Evolutionary conservation across 2,329 filamentous ascomycete species (phyloP).

Genomic region (Acrocalymma vagum): DNA sequence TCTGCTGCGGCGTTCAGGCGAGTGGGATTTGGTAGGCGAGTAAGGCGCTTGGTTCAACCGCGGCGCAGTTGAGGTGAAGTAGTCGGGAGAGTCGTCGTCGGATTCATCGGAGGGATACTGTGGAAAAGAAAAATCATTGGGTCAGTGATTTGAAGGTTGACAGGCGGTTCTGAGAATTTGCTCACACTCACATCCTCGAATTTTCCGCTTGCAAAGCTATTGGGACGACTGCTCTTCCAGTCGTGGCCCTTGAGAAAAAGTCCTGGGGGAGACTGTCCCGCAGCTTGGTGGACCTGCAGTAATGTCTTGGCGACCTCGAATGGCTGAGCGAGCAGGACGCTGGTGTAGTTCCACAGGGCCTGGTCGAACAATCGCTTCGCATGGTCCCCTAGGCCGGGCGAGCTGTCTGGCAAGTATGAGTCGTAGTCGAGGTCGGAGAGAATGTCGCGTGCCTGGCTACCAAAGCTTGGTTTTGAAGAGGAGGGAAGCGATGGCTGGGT

Average conservation of each 20-base stretch:
- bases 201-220: constrained; percentile 42
- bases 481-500: constrained; percentile 38
- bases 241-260: constrained; percentile 29
- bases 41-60: constrained; percentile 53
- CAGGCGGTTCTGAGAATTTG: constrained; percentile 14
- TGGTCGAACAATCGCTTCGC: constrained; percentile 82
- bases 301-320: constrained; percentile 98
- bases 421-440: constrained; percentile 92
- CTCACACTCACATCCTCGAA: constrained; percentile 39
- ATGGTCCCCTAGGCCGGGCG: constrained; percentile 74
- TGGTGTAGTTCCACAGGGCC: constrained; percentile 90
- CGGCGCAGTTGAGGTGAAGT: constrained; percentile 79
- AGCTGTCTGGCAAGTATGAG: constrained; percentile 80
- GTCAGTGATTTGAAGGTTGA: constrained; percentile 7
- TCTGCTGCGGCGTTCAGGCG: constrained; percentile 42
- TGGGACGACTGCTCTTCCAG: constrained; percentile 31
- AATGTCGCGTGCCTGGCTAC: constrained; percentile 78
- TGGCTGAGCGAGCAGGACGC: constrained; percentile 87
- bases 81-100: constrained; percentile 76
- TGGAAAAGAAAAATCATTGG: constrained; percentile 24
- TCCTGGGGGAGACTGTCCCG: constrained; percentile 36
- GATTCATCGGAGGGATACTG: constrained; percentile 69
- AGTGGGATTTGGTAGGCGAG: constrained; percentile 42
- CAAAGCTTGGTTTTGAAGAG: constrained; percentile 60
- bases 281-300: constrained; percentile 74